These are phyloP conservation scores for Phylloporus rhodoxanthus DNA, from an alignment of 768 basidiomycete genomes.

Conservation along the genomic window DNA sequence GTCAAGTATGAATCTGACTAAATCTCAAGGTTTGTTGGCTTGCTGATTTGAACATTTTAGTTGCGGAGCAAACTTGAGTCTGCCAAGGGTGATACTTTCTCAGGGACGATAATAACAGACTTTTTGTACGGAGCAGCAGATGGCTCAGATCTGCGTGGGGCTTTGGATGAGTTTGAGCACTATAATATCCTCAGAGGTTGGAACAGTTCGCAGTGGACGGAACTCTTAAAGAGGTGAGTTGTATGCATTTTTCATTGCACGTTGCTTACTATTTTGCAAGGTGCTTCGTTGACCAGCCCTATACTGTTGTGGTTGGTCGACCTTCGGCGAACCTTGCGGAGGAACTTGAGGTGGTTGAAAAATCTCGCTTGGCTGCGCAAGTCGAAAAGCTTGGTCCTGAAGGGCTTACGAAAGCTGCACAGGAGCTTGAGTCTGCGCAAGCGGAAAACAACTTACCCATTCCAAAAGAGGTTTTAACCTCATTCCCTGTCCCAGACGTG, in stretches of 20 bases:
- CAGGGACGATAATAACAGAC: conserved; percentile 68
- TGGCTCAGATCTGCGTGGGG: conserved; percentile 66
- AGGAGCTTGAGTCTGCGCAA: conserved; percentile 75
- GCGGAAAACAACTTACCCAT: conserved; percentile 79
- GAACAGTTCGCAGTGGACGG: conserved; percentile 71
- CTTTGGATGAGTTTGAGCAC: conserved; percentile 75
- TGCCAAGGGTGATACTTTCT: conserved; percentile 75
- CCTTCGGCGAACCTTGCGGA: conserved; percentile 83
- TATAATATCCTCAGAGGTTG: conserved; percentile 65
- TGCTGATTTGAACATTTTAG: conserved; percentile 33
- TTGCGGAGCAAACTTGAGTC: conserved; percentile 81
- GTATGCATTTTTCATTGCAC: conserved; percentile 4
- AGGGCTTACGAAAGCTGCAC: conserved; percentile 67
- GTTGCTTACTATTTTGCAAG: conserved; percentile 36
- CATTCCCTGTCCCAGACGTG: conserved; percentile 89
- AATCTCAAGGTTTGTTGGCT: background rate
- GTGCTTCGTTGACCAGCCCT: conserved; percentile 69
- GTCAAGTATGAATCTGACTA: conserved; percentile 50
- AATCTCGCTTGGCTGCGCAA: conserved; percentile 66
- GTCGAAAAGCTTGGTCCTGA: conserved; percentile 67
- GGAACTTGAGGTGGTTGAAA: conserved; percentile 76
- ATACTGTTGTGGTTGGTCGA: conserved; percentile 75
- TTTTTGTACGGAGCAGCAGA: conserved; percentile 81
- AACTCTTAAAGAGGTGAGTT: conserved; percentile 65
- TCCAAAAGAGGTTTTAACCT: conserved; percentile 70